Evolutionary conservation across 768 basidiomycete genomes (phyloP), one percentile per base, ranked within the genome.

Genomic region (Agaricus bisporus): DNA sequence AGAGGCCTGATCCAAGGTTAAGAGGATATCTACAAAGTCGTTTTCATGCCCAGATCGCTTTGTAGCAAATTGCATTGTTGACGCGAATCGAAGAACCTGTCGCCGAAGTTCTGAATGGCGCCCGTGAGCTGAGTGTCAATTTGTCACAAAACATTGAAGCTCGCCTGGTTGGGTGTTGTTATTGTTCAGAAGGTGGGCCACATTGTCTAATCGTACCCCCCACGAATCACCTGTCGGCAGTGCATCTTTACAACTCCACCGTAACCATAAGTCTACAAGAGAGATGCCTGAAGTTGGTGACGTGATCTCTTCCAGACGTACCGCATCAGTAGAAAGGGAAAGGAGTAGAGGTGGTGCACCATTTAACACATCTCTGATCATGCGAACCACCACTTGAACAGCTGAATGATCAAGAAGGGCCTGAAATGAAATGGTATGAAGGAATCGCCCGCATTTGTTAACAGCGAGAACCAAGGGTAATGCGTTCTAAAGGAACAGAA

Each of bases 271-370:
- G 18, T 83, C 74, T 17, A 78, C 69, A 64, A 94, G 70, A 20
- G 86, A 88, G 22, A 81, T 72, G 4, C 95, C 94, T n/a, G 81
- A 77, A 6, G 82, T 80, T 14, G 83, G 75, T 2, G 78, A 79
- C 14, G 88, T 72, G 3, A 71, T 62, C 4, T 73, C 66, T 36
- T 75, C 70, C 3, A 95, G 69, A 5, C 61, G 60, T 29, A 68
- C 53, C 5, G 70, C 70, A 25, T 65, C 59, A n/a, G 49, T 46
- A 8, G 59, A 60, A 28, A 83, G 61, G 22, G 60, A 48, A 1
- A 51, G 39, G 47, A 81, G 77, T 3, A 54, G 41, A 2, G 66
- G 48, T 3, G 76, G 65, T 36, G 70, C 64, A 12, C 61, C 57
- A 12, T 69, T 58, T 2, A 85, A 62, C 2, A 69, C 61, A 29